Percentiles rank a stretch among this genome's conserved stretches.
Conservation (phyloP, 768 basidiomycete species). For the Coprinopsis cinerea region DNA sequence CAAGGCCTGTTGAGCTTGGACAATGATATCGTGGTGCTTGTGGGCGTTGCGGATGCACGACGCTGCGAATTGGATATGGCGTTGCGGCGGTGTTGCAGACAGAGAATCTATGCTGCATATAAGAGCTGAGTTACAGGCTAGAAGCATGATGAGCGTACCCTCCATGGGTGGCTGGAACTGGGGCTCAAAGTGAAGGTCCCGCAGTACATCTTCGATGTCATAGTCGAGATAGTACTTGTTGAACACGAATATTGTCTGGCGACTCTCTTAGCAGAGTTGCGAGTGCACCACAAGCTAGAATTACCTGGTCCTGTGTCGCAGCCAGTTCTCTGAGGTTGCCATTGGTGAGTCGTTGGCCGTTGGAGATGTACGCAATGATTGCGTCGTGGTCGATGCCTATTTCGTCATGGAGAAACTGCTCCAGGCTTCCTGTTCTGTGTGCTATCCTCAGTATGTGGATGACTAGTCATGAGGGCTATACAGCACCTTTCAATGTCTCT, state of each 20-base stretch:
- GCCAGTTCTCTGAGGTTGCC: constrained; percentile 73
- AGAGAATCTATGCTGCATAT: constrained; percentile 40
- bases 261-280: background rate
- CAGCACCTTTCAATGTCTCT: constrained; percentile 73
- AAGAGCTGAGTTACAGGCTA: background rate
- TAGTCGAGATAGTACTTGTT: constrained; percentile 77
- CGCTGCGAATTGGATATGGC: constrained; percentile 58
- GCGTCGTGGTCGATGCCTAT: constrained; percentile 65
- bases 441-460: constrained; percentile 9
- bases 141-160: constrained; percentile 34
- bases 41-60: constrained; percentile 62
- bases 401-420: constrained; percentile 64
- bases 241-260: constrained; percentile 71
- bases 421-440: constrained; percentile 58
- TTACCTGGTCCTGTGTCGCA: constrained; percentile 69
- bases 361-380: constrained; percentile 72
- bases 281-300: constrained; percentile 12
- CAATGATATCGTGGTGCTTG: constrained; percentile 57
- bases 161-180: constrained; percentile 66
- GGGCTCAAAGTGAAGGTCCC: constrained; percentile 55
- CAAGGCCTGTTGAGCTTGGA: constrained; percentile 44
- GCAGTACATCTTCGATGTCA: constrained; percentile 59
- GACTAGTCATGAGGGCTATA: background rate
- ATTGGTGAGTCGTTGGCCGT: constrained; percentile 66
- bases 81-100: constrained; percentile 66